phyloP scores from a whole-genome alignment of 495 filamentous ascomycete genomes.

The Tuber aestivum region DNA sequence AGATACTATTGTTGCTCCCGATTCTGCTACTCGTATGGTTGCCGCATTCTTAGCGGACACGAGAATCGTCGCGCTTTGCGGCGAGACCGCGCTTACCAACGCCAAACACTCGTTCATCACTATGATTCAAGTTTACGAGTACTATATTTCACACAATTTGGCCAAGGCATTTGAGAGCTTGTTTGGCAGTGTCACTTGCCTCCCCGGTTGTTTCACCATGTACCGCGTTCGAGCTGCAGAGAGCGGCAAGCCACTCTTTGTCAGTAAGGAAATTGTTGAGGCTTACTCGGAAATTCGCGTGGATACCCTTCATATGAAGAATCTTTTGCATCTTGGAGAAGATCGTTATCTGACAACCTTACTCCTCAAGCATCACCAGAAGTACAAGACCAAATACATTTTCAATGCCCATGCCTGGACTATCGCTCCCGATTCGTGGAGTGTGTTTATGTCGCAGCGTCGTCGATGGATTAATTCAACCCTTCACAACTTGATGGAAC shows the following conservation, averaged over 20 bases:
- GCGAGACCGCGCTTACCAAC: slow-evolving; percentile 89
- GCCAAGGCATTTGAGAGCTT: slow-evolving; percentile 98
- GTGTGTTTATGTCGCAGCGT: slow-evolving; percentile 93
- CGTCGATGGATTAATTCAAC: slow-evolving; percentile 99
- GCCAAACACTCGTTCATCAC: slow-evolving; percentile 87
- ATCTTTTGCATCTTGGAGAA: slow-evolving; percentile 87
- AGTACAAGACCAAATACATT: slow-evolving; percentile 97
- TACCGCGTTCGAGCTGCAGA: slow-evolving; percentile 93
- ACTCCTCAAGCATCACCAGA: slow-evolving; percentile 83
- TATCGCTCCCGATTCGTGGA: slow-evolving; percentile 86
- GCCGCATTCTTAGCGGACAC: slow-evolving; percentile 87
- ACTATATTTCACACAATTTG: slow-evolving; percentile 98
- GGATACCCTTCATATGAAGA: slow-evolving; percentile 98
- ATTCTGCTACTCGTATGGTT: slow-evolving; percentile 89
- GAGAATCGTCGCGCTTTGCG: slow-evolving; percentile 83
- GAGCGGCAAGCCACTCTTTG: slow-evolving; percentile 88
- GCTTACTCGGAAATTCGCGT: slow-evolving; percentile 85
- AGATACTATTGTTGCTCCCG: slow-evolving; percentile 86
- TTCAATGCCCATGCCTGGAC: slow-evolving; percentile 90
- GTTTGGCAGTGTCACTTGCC: slow-evolving; percentile 94
- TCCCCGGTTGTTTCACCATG: slow-evolving; percentile 93
- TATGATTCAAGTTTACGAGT: slow-evolving; percentile 98
- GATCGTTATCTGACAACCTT: slow-evolving; percentile 95
- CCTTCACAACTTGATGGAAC: slow-evolving; percentile 93
- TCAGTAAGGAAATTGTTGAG: slow-evolving; percentile 82